Conservation (phyloP, 2,329 filamentous ascomycete genomes). For the Aspergillus pseudoviridinutans region DNA sequence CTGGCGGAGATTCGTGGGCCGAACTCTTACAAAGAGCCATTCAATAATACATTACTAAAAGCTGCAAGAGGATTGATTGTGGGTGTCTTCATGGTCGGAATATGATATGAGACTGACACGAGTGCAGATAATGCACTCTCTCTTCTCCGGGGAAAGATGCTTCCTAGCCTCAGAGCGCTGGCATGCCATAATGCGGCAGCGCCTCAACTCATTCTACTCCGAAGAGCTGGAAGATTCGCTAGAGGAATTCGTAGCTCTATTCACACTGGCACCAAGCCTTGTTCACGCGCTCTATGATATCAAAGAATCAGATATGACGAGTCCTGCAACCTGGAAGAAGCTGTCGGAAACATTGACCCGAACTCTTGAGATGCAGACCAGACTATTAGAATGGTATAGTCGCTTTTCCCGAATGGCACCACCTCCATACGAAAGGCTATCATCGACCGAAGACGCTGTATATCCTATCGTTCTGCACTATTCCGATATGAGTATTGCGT, state of each 20-base stretch:
- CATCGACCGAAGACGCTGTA: conserved; percentile 15
- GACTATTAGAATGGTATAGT: conserved; percentile 20
- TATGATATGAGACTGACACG: background rate
- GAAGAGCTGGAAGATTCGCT: conserved; percentile 15
- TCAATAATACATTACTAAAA: conserved; percentile 24
- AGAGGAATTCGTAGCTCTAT: conserved; percentile 25
- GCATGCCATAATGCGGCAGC: conserved; percentile 24
- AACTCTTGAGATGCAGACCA: conserved; percentile 19
- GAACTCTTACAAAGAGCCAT: conserved; percentile 15
- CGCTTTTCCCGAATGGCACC: conserved; percentile 14
- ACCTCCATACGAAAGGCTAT: conserved; percentile 16
- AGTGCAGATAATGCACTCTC: conserved; percentile 26
- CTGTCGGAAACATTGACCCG: conserved; percentile 13
- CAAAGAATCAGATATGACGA: conserved; percentile 13
- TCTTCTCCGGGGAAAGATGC: conserved; percentile 25
- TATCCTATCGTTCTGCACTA: conserved; percentile 21
- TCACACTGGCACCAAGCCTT: conserved; percentile 23
- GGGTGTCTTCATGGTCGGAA: background rate
- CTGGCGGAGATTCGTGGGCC: conserved; percentile 21
- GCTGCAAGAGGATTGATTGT: conserved; percentile 25
- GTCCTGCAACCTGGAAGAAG: conserved; percentile 6
- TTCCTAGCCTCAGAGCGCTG: conserved; percentile 22
- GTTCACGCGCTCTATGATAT: conserved; percentile 23
- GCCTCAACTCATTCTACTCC: conserved; percentile 11
- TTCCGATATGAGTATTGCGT: conserved; percentile 17